Base-by-base conservation (phyloP, 2,329 filamentous ascomycete species). In the Trichophyton verrucosum region DNA sequence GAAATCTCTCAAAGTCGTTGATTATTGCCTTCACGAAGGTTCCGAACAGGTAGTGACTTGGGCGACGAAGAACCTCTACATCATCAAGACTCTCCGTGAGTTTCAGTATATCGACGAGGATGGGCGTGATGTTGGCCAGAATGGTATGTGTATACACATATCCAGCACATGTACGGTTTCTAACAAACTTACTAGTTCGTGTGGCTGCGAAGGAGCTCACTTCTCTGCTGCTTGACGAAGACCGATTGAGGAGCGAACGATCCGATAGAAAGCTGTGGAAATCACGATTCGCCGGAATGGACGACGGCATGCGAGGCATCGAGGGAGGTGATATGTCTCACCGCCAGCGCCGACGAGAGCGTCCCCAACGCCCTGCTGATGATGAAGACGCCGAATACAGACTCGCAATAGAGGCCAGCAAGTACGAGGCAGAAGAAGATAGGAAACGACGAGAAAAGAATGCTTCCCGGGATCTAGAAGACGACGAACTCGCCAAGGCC, bases 71-170 rank as follows among this genome's bases (percentile, higher is more conserved):
- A 97, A 96, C 73, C 86, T 96, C 66, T 99, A 96, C 76, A 94
- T 99, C 75, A 96, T 99, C 80, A 97, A 96, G 80, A 99, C 94
- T 33, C 76, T 99, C 73, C 87, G 94, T 71, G 94, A 99, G 75
- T 99, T 99, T 69, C 88, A 94, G 71, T 95, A 97, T 73, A 84
- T 95, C 59, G 94, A 99, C 66, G 94, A 99, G 70, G 94, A 99
- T 65, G 90, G 91, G 56, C 84, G 88, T 65, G 94, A 99, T 72
- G 94, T 99, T 57, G 94, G 94, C 60, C 90, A 96, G 71, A 97
- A 96, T 76, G 92, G 94, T 96, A 79, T 67, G 85, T 75, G 57
- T 8, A 27, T 27, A 22, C 15, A 1, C 3, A 33, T 53, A 6
- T 53, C n/a, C 1, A n/a, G 27, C 3, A 15, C 3, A 40, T n/a